These are phyloP conservation scores for Colletotrichum tanaceti DNA, from an alignment of 2,329 filamentous ascomycete species.

Conservation along the genomic window DNA sequence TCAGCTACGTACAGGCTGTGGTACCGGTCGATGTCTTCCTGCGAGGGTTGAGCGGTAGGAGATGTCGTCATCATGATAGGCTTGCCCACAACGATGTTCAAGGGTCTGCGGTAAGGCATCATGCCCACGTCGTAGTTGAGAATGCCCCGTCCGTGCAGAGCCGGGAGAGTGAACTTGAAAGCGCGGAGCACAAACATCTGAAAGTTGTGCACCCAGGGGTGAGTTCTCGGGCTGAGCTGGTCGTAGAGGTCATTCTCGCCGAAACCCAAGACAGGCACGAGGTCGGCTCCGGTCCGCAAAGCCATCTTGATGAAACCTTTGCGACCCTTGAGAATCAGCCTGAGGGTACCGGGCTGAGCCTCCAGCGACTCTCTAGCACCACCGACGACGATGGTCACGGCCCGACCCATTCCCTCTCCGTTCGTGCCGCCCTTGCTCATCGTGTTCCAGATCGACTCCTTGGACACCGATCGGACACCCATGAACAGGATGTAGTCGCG, in stretches of 20 bases:
- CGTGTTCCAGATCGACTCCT: conserved; percentile 90
- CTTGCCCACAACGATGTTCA: conserved; percentile 90
- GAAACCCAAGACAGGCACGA: conserved; percentile 92
- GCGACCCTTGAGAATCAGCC: conserved; percentile 82
- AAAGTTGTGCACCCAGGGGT: conserved; percentile 81
- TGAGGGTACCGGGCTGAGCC: conserved; percentile 80
- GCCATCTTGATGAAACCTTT: conserved; percentile 97
- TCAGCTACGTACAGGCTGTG: conserved; percentile 84
- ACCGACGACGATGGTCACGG: conserved; percentile 94
- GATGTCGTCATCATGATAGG: conserved; percentile 78
- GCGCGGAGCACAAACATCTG: conserved; percentile 87
- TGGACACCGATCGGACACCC: conserved; percentile 88
- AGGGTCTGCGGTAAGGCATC: conserved; percentile 88
- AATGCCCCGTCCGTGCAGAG: conserved; percentile 89
- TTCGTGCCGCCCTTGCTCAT: conserved; percentile 83
- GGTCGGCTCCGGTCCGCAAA: conserved; percentile 88
- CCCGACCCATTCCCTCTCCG: conserved; percentile 88
- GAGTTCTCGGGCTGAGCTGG: conserved; percentile 80
- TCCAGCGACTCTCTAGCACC: conserved; percentile 93
- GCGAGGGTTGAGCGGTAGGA: conserved; percentile 71
- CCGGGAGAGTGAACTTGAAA: conserved; percentile 91
- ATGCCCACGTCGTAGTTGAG: conserved; percentile 98
- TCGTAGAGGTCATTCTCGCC: conserved; percentile 98
- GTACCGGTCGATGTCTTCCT: conserved; percentile 81
- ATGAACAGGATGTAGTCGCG: conserved; percentile 92